Base-by-base conservation (phyloP, 176 grass and related monocot species). In the Ampelocalamus luodianensis region DNA sequence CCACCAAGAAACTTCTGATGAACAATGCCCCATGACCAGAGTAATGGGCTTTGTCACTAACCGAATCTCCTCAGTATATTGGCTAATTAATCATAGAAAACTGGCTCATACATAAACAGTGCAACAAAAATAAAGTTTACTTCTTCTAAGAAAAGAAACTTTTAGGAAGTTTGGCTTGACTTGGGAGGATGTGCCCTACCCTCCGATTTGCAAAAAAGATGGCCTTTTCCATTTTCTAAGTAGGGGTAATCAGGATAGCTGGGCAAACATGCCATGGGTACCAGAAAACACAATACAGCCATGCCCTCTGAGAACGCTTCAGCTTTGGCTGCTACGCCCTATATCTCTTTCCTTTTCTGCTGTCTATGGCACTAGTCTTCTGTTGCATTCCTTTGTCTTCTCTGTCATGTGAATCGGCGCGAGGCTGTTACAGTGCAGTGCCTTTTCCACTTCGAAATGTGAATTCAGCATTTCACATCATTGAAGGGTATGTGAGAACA, bases 341-440 rank as follows among this genome's bases (percentile, higher is more conserved):
- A 22, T 74, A 10, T 34, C 50, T 39, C 18, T 56, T 76, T 23
- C 45, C 14, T 50, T 26, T 73, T 76, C 32, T 8, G 27, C 51
- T 23, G 26, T 17, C 48, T 75, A 55, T 55, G 49, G 29, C 17
- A 75, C 9, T 10, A 38, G 8, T 18, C 49, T 2, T 55, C 49
- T 75, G 29, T 75, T 75, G 73, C 72, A 76, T 54, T 50, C 43
- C 53, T 10, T 50, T 37, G 3, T 78, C 83, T 60, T 85, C 38
- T 29, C 44, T 51, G 6, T 55, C 58, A 39, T 54, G 56, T 16
- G 34, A 87, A 43, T 55, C 45, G 0, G 45, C 15, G 27, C 1
- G 20, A 24, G 18, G 13, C 29, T 23, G 63, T 59, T 7, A 29
- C 6, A 74, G 34, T 63, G 29, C 46, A 65, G 12, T 4, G 16